A percentile compares a stretch with the other conserved stretches of the same genome.
These are phyloP conservation scores for Striga hermonthica DNA, from an alignment of 305 asterid genomes.

Conservation along the genomic window DNA sequence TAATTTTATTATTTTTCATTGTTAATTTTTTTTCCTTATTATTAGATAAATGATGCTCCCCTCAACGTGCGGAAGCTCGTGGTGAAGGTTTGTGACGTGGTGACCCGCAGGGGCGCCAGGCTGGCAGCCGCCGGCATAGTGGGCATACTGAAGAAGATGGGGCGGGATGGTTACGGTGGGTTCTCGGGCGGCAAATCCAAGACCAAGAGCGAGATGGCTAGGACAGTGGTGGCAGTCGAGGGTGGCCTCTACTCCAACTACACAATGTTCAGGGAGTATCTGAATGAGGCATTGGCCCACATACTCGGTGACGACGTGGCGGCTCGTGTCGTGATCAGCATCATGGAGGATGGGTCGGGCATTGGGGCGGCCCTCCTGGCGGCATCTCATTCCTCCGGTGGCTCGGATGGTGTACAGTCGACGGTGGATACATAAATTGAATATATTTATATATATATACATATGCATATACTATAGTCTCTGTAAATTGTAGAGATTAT, in stretches of 20 bases:
- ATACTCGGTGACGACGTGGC: constrained; percentile 71
- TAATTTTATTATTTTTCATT: not conserved
- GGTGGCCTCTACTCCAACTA: constrained; percentile 76
- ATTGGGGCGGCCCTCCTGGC: constrained; percentile 89
- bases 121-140: constrained; percentile 85
- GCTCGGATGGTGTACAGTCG: constrained; percentile 35
- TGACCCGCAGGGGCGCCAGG: constrained; percentile 78
- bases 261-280: constrained; percentile 62
- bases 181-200: constrained; percentile 42
- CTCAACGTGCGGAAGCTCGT: constrained; percentile 66
- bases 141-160: constrained; percentile 81
- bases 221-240: constrained; percentile 80
- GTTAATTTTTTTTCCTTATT: constrained; percentile 21
- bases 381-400: constrained; percentile 53
- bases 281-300: constrained; percentile 63
- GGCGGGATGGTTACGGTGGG: constrained; percentile 73
- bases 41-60: constrained; percentile 62
- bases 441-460: constrained; percentile 26
- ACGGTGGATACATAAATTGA: not conserved
- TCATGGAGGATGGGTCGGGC: constrained; percentile 75
- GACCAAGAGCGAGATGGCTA: constrained; percentile 30
- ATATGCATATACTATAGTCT: constrained; percentile 24
- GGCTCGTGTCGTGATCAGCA: constrained; percentile 51
- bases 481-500: constrained; percentile 43
- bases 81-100: constrained; percentile 72